phyloP scores from a whole-genome alignment of 371 early-diverging fungal genomes.

The Mucor velutinosus region DNA sequence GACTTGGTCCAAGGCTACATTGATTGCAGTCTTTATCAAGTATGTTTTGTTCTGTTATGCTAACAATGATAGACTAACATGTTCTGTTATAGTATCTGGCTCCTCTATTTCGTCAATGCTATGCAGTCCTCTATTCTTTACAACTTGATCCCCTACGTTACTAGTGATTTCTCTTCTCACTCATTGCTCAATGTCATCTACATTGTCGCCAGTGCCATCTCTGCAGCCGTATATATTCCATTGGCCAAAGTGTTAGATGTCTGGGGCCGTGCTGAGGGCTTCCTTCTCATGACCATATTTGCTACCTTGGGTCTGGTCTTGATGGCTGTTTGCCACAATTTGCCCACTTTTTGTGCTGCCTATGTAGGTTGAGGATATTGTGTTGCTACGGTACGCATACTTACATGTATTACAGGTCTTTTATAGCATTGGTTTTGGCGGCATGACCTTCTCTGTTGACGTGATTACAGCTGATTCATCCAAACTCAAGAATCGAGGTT shows the following conservation, averaged over 20 bases:
- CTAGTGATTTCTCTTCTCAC: slow-evolving; percentile 16
- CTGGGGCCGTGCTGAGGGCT: slow-evolving; percentile 22
- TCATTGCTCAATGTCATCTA: slow-evolving; percentile 15
- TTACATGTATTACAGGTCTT: slow-evolving; percentile 5
- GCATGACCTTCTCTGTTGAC: slow-evolving; percentile 8
- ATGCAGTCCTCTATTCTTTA: slow-evolving; percentile 10
- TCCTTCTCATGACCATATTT: slow-evolving; percentile 14
- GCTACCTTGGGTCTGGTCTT: slow-evolving; percentile 20
- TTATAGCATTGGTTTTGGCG: slow-evolving; percentile 17
- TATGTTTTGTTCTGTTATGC: not conserved
- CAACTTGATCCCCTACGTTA: slow-evolving; percentile 20
- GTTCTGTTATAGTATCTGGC: slow-evolving; percentile 12
- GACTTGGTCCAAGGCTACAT: slow-evolving; percentile 11
- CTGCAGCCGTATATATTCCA: slow-evolving; percentile 15
- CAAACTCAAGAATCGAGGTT: slow-evolving; percentile 20
- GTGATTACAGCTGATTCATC: slow-evolving; percentile 25
- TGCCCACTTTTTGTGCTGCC: slow-evolving; percentile 21
- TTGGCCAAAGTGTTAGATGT: slow-evolving; percentile 14
- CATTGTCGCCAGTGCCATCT: slow-evolving; percentile 18
- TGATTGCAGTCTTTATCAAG: slow-evolving; percentile 13
- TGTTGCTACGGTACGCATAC: not conserved
- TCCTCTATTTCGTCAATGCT: slow-evolving; percentile 14
- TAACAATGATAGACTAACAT: not conserved
- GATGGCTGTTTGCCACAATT: slow-evolving; percentile 22
- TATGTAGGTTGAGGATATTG: slow-evolving; percentile 9